These are phyloP conservation scores for Penicillium concentricum DNA, from an alignment of 2,329 filamentous ascomycete species.

Conservation along the genomic window DNA sequence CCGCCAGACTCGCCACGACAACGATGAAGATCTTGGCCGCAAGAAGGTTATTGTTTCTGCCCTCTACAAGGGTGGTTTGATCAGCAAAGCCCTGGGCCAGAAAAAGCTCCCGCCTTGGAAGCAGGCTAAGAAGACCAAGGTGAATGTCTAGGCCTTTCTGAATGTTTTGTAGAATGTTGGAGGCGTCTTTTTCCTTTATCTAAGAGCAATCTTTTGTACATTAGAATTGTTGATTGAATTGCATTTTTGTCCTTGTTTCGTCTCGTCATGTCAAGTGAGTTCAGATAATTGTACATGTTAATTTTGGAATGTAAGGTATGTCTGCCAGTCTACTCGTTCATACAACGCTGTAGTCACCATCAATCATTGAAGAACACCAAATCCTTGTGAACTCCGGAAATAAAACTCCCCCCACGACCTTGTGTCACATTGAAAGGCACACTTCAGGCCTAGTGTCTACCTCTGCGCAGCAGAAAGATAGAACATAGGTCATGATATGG, in stretches of 20 bases:
- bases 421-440: neutral
- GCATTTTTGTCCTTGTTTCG: slow-evolving; percentile 6
- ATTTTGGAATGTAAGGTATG: neutral
- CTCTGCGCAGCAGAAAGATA: slow-evolving; percentile 44
- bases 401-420: neutral
- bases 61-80: slow-evolving; percentile 61
- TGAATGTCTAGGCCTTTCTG: slow-evolving; percentile 9
- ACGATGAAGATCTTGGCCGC: slow-evolving; percentile 68
- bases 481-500: slow-evolving; percentile 59
- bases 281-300: slow-evolving; percentile 1
- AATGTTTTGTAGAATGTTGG: neutral
- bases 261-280: neutral
- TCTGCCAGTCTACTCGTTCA: neutral
- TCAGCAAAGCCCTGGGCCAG: slow-evolving; percentile 38
- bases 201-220: slow-evolving; percentile 25
- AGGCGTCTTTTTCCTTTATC: slow-evolving; percentile 7
- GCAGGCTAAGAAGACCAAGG: neutral
- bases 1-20: slow-evolving; percentile 68
- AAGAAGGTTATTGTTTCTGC: slow-evolving; percentile 79
- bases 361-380: neutral
- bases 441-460: slow-evolving; percentile 18
- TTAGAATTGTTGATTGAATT: slow-evolving; percentile 18
- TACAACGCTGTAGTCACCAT: neutral
- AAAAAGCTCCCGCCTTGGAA: neutral
- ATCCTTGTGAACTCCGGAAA: slow-evolving; percentile 5